These are phyloP conservation scores for Cinnamomum chago DNA, from an alignment of 164 flowering plant genomes.

Conservation along the genomic window DNA sequence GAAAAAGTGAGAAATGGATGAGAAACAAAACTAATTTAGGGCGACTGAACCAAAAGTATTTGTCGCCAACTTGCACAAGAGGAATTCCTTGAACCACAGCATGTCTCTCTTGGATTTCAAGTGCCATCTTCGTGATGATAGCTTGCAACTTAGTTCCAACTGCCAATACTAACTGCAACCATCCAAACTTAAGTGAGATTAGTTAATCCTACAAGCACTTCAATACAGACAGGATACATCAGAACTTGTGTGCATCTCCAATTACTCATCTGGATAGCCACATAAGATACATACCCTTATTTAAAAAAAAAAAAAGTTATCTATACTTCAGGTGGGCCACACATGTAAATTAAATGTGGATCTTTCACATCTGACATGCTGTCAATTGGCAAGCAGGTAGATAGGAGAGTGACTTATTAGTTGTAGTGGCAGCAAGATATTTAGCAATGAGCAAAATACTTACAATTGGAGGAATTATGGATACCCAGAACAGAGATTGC, in stretches of 20 bases:
- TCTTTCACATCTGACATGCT: not conserved
- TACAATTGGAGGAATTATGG: constrained; percentile 74
- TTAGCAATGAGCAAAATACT: constrained; percentile 13
- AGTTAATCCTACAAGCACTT: not conserved
- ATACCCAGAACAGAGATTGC: constrained; percentile 58
- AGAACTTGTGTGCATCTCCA: not conserved
- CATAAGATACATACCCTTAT: not conserved
- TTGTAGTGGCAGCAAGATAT: not conserved
- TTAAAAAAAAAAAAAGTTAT: too few species aligned
- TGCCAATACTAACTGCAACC: constrained; percentile 60
- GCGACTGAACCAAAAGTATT: constrained; percentile 79
- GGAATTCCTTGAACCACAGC: constrained; percentile 97
- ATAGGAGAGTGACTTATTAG: not conserved
- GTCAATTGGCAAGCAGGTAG: not conserved
- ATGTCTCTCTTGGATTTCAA: constrained; percentile 84
- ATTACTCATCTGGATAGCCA: too few species aligned
- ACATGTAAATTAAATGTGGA: not conserved
- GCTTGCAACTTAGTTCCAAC: constrained; percentile 95
- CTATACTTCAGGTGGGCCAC: not conserved
- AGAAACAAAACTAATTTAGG: constrained; percentile 66
- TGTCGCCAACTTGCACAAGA: constrained; percentile 80
- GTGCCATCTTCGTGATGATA: constrained; percentile 82
- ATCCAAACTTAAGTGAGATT: not conserved
- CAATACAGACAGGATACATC: not conserved
- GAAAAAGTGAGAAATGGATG: constrained; percentile 80